These are phyloP conservation scores for Pyrus communis DNA, from an alignment of 306 rosid genomes.

Conservation along the genomic window DNA sequence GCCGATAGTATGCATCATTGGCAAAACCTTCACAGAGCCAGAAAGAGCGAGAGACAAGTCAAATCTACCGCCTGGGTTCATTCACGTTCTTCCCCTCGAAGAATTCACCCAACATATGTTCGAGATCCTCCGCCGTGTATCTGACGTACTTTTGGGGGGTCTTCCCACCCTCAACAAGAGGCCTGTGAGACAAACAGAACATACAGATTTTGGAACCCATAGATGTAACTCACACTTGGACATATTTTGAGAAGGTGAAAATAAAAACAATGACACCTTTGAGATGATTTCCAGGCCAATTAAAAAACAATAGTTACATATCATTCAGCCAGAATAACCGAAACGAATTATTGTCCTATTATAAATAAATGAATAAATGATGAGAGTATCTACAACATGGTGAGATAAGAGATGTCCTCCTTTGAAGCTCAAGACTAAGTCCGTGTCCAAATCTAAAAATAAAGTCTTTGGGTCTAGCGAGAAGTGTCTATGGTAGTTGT, in stretches of 20 bases:
- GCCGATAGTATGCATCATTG: not conserved
- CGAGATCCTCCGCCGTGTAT: conserved; percentile 81
- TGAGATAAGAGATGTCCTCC: not conserved
- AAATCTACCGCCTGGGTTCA: conserved; percentile 52
- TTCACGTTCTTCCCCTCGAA: conserved; percentile 80
- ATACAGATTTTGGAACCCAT: not conserved
- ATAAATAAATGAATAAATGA: not conserved
- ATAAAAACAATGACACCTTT: not conserved
- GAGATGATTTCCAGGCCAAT: not conserved
- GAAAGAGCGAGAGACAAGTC: not conserved
- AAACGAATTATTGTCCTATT: not conserved
- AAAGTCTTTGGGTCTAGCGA: too few relatives aligned
- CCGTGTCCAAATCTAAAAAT: not conserved
- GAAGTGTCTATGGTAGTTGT: not conserved
- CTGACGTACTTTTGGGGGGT: conserved; percentile 77
- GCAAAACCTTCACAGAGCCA: not conserved
- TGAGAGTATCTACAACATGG: not conserved
- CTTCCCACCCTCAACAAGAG: conserved; percentile 82
- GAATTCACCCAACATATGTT: conserved; percentile 88
- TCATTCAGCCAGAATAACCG: not conserved
- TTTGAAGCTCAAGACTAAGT: not conserved
- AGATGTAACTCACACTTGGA: not conserved
- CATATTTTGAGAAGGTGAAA: not conserved
- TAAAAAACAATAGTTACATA: not conserved
- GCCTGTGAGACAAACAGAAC: conserved; percentile 34